Evolutionary conservation across 139 green algal species (phyloP).

Genomic region (Coccomyxa sp.): DNA sequence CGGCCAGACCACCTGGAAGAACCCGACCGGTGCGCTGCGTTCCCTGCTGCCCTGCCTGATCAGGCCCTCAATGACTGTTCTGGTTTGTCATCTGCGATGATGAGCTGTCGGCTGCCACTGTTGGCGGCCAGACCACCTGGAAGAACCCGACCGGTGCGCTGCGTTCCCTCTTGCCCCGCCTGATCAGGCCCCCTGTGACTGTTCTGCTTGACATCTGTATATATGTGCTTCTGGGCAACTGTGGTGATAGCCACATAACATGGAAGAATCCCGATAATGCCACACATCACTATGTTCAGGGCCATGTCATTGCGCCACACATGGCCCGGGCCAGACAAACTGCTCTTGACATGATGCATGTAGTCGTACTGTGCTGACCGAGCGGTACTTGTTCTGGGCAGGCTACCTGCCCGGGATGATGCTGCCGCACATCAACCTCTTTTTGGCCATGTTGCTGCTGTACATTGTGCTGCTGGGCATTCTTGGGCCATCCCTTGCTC

Average conservation of each 20-base stretch:
- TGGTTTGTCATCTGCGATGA: constrained; percentile 67
- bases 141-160: constrained; percentile 56
- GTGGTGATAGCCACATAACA: constrained; percentile 40
- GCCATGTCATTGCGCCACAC: constrained; percentile 45
- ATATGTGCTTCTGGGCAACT: constrained; percentile 39
- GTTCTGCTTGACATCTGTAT: constrained; percentile 64
- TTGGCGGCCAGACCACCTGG: constrained; percentile 54
- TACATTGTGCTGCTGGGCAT: constrained; percentile 38
- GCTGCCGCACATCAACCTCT: constrained; percentile 48
- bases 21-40: constrained; percentile 37
- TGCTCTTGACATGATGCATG: background rate
- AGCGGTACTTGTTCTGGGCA: background rate
- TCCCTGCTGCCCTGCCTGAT: background rate
- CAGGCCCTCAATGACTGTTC: constrained; percentile 7
- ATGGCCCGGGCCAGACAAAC: constrained; percentile 15
- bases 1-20: constrained; percentile 64
- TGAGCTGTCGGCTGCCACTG: constrained; percentile 40
- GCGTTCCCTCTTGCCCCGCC: background rate
- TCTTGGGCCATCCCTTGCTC: background rate
- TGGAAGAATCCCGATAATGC: constrained; percentile 74
- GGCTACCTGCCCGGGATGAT: constrained; percentile 57
- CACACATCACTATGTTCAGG: constrained; percentile 49
- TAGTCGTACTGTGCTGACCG: constrained; percentile 9
- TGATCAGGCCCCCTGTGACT: no score
- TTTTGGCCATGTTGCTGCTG: constrained; percentile 35